Evolutionary conservation across 2,329 filamentous ascomycete genomes (phyloP).

Genomic region (Fusarium globosum): DNA sequence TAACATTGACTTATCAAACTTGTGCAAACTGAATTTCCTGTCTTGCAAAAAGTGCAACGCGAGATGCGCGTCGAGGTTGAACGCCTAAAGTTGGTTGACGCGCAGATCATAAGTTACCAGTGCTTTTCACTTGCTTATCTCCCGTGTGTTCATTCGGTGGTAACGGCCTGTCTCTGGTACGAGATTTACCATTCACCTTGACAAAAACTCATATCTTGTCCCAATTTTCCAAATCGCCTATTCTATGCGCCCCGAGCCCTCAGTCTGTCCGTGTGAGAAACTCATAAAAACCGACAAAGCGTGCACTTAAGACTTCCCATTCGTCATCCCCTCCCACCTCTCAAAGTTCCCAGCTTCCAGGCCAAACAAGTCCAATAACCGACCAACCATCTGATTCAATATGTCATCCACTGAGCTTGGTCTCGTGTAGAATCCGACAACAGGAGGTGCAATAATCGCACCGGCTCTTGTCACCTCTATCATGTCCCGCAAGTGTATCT

Average conservation of each 20-base stretch:
- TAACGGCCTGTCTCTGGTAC: too few relatives aligned
- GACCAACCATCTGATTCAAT: slow-evolving; percentile 21
- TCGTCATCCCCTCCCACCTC: slow-evolving; percentile 4
- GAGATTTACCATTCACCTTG: too few relatives aligned
- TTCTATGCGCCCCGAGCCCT: not conserved
- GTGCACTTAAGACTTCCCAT: not conserved
- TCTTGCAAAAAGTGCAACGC: not conserved
- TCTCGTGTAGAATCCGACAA: slow-evolving; percentile 15
- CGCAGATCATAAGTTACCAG: not conserved
- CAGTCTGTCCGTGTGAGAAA: not conserved
- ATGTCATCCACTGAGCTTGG: slow-evolving; percentile 12
- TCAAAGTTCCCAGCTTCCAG: slow-evolving; percentile 10
- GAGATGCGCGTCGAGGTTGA: too few relatives aligned
- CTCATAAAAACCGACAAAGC: not conserved
- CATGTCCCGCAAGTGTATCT: slow-evolving; percentile 28
- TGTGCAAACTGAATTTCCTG: too few relatives aligned
- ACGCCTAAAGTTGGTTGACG: not conserved
- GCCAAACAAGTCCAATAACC: slow-evolving; percentile 21
- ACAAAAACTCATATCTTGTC: too few relatives aligned
- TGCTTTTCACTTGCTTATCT: too few relatives aligned
- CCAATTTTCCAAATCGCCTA: not conserved
- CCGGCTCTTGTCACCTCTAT: slow-evolving; percentile 5
- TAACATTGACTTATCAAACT: not conserved
- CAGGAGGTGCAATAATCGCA: slow-evolving; percentile 20
- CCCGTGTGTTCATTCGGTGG: too few relatives aligned